These are phyloP conservation scores for Yarrowia keelungensis DNA, from an alignment of 805 yeast species.

Conservation along the genomic window DNA sequence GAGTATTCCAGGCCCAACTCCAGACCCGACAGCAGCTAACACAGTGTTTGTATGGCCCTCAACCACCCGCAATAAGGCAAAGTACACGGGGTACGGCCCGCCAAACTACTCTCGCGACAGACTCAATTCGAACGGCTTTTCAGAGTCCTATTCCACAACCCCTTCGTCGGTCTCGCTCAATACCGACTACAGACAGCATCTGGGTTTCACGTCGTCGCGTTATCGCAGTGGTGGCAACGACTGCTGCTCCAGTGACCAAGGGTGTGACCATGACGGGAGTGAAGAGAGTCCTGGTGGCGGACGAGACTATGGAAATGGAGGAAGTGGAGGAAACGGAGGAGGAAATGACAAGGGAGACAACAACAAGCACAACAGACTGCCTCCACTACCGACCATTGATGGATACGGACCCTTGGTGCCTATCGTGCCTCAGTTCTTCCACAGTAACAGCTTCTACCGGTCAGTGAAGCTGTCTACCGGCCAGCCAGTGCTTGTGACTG, in stretches of 20 bases:
- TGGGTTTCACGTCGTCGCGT: constrained; percentile 34
- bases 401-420: constrained; percentile 43
- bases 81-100: constrained; percentile 32
- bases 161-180: constrained; percentile 29
- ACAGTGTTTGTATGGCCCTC: constrained; percentile 38
- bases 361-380: neutral
- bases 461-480: constrained; percentile 39
- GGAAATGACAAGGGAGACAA: neutral
- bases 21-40: neutral
- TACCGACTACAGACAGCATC: constrained; percentile 34
- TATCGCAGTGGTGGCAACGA: constrained; percentile 26
- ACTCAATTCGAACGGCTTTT: constrained; percentile 26
- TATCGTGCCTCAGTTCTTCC: constrained; percentile 42
- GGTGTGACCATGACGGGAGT: constrained; percentile 9
- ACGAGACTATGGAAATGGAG: neutral
- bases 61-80: constrained; percentile 34
- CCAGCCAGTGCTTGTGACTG: constrained; percentile 43
- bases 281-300: constrained; percentile 27
- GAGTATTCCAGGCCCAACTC: neutral
- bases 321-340: neutral
- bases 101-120: constrained; percentile 32
- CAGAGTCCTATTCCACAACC: constrained; percentile 33
- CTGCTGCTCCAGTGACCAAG: constrained; percentile 16
- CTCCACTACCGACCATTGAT: constrained; percentile 40
- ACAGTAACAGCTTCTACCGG: constrained; percentile 44